These are phyloP conservation scores for Mycena capillaripes DNA, from an alignment of 768 basidiomycete species.

Conservation along the genomic window DNA sequence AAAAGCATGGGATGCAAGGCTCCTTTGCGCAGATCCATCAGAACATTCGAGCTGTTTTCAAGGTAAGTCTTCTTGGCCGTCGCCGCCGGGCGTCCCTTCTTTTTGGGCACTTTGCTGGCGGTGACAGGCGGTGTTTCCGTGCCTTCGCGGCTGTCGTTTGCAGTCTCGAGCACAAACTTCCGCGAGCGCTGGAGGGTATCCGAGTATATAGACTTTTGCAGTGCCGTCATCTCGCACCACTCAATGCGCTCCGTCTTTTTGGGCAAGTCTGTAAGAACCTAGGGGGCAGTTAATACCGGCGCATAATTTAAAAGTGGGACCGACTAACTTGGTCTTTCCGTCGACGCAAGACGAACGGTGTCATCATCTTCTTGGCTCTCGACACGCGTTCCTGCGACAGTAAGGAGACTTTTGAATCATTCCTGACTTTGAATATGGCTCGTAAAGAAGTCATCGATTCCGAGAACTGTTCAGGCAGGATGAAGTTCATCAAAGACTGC, in stretches of 20 bases:
- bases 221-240: conserved; percentile 92
- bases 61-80: conserved; percentile 67
- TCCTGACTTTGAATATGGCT: conserved; percentile 97
- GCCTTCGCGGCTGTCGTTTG: conserved; percentile 43
- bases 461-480: conserved; percentile 91
- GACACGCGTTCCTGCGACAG: conserved; percentile 95
- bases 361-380: conserved; percentile 99
- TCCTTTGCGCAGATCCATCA: conserved; percentile 98
- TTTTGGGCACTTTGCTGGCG: conserved; percentile 51
- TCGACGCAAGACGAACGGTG: conserved; percentile 96
- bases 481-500: conserved; percentile 98
- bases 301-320: background rate
- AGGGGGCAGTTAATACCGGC: conserved; percentile 8
- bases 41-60: conserved; percentile 91
- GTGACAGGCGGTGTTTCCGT: conserved; percentile 38
- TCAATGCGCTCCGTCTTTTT: conserved; percentile 94
- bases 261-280: conserved; percentile 95
- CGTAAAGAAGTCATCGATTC: conserved; percentile 84
- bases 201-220: conserved; percentile 87
- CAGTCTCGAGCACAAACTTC: conserved; percentile 77
- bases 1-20: conserved; percentile 98
- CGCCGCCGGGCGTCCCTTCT: conserved; percentile 49
- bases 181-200: conserved; percentile 89
- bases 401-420: conserved; percentile 89
- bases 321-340: conserved; percentile 88